Evolutionary conservation across 441 rosid species (phyloP).

Genomic region (Erodium moschatum): DNA sequence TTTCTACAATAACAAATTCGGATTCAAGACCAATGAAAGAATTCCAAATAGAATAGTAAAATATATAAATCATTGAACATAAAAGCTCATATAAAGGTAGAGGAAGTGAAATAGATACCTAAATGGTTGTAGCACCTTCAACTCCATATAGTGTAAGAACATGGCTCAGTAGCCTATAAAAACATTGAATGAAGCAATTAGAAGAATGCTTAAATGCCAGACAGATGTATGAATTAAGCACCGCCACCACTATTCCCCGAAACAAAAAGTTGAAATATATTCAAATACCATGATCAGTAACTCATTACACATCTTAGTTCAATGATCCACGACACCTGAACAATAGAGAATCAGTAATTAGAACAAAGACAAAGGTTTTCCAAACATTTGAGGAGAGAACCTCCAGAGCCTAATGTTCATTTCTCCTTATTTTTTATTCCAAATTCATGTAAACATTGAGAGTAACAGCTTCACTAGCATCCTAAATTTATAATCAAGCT

Average conservation of each 20-base stretch:
- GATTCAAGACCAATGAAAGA: not conserved
- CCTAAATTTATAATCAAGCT: conserved; percentile 26
- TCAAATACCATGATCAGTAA: conserved; percentile 26
- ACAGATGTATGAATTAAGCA: not conserved
- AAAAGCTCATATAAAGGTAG: not conserved
- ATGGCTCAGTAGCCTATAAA: not conserved
- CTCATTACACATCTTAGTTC: conserved; percentile 41
- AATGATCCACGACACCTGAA: conserved; percentile 92
- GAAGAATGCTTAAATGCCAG: no score
- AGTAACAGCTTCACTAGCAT: not conserved
- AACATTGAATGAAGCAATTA: not conserved
- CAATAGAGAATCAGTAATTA: conserved; percentile 18
- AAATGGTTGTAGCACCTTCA: not conserved
- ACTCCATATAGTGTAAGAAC: not conserved
- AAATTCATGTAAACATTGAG: not conserved
- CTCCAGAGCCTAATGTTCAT: not conserved
- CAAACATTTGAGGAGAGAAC: conserved; percentile 5
- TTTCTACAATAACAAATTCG: not conserved
- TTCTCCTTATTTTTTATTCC: not conserved
- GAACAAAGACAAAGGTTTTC: not conserved
- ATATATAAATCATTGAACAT: not conserved
- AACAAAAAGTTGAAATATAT: conserved; percentile 4
- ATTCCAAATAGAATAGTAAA: not conserved
- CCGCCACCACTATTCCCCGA: not conserved
- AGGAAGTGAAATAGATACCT: not conserved